phyloP scores from a whole-genome alignment of 179 eudicot genomes.

The Beta corolliflora region DNA sequence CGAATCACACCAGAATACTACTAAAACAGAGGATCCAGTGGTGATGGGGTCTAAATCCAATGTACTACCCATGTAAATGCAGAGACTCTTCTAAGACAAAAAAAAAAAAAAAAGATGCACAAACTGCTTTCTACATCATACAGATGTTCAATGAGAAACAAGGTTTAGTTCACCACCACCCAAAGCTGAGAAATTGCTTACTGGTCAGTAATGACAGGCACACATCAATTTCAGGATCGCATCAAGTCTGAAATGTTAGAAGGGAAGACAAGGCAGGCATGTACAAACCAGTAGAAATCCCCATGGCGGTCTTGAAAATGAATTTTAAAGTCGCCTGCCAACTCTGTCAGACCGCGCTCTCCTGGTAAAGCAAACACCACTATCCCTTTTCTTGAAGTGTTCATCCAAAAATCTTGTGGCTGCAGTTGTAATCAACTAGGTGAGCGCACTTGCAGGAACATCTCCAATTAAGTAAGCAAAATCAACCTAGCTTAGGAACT shows the following conservation, averaged over 20 bases:
- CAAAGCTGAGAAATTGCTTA: background rate
- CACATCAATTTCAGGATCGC: background rate
- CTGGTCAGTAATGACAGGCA: too few relatives aligned
- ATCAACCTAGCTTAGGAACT: background rate
- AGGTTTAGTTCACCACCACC: too few relatives aligned
- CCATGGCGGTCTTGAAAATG: conserved; percentile 98
- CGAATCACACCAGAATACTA: background rate
- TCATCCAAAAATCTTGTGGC: conserved; percentile 97
- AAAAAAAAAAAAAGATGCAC: background rate
- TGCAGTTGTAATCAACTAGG: conserved; percentile 35
- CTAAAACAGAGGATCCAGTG: background rate
- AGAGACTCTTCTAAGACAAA: background rate
- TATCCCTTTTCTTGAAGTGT: conserved; percentile 85
- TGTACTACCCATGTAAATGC: background rate
- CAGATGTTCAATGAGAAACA: background rate
- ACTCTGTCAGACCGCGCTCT: conserved; percentile 90
- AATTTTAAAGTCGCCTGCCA: conserved; percentile 88
- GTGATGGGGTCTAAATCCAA: background rate
- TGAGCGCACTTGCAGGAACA: conserved; percentile 3
- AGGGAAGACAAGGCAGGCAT: conserved; percentile 3
- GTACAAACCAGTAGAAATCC: conserved; percentile 91
- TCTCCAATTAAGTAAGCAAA: background rate
- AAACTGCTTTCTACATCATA: background rate
- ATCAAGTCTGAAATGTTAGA: background rate
- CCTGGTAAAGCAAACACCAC: conserved; percentile 98